These are phyloP conservation scores for Earliella scabrosa DNA, from an alignment of 1,284 basidiomycete genomes.

Conservation along the genomic window DNA sequence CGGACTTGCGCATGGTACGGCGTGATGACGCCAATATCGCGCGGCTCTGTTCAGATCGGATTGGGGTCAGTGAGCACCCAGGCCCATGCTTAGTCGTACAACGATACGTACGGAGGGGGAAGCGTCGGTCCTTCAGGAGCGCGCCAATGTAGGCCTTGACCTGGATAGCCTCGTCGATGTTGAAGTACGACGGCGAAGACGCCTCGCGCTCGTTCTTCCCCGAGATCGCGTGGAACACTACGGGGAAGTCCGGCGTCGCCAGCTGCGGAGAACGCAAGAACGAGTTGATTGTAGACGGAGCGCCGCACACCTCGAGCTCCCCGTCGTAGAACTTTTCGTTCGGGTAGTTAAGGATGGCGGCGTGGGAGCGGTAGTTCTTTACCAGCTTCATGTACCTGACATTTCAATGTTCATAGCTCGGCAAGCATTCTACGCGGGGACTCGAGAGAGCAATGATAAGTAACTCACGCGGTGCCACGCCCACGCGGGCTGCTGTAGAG, in stretches of 20 bases:
- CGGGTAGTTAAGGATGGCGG: conserved; percentile 57
- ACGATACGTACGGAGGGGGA: conserved; percentile 2
- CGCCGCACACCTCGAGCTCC: conserved; percentile 51
- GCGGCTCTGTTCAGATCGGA: not conserved
- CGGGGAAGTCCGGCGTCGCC: conserved; percentile 41
- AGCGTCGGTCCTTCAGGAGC: conserved; percentile 24
- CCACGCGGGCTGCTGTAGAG: conserved; percentile 43
- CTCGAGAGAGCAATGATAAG: not conserved
- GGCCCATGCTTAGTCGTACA: not conserved
- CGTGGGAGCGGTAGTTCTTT: conserved; percentile 64
- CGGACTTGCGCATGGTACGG: conserved; percentile 59
- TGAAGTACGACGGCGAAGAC: conserved; percentile 51
- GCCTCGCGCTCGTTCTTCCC: conserved; percentile 47
- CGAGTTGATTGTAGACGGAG: conserved; percentile 38
- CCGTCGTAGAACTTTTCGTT: conserved; percentile 59
- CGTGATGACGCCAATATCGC: conserved; percentile 57
- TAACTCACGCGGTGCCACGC: conserved; percentile 42
- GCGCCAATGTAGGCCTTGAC: conserved; percentile 43
- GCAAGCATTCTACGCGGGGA: not conserved
- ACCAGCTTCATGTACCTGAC: conserved; percentile 52
- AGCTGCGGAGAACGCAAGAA: conserved; percentile 41
- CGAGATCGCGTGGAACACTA: conserved; percentile 50
- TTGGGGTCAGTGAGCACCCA: too few species aligned
- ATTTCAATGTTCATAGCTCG: too few species aligned
- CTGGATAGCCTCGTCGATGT: conserved; percentile 45